Percentiles rank a stretch among this genome's conserved stretches.
Evolutionary conservation across 108 stramenopile genomes (phyloP).

Genomic region (Phaeodactylum tricornutum): DNA sequence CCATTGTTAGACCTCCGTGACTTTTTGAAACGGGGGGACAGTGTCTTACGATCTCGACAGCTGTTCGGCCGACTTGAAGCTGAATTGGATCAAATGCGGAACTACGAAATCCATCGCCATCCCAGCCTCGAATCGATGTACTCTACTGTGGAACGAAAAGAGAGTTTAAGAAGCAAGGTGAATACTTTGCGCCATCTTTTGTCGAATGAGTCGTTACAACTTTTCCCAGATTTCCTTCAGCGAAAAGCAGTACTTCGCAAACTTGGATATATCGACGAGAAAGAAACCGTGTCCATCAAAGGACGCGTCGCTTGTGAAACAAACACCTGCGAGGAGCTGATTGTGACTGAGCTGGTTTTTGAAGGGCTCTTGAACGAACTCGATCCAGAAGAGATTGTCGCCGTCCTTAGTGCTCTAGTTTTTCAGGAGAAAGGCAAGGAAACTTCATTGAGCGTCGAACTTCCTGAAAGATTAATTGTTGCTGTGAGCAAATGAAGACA

Average conservation of each 20-base stretch:
- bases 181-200: conserved; percentile 52
- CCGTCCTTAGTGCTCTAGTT: conserved; percentile 84
- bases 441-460: conserved; percentile 46
- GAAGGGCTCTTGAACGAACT: conserved; percentile 90
- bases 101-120: conserved; percentile 51
- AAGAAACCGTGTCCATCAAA: conserved; percentile 85
- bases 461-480: conserved; percentile 58
- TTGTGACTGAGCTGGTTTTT: conserved; percentile 96
- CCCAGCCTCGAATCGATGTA: conserved; percentile 59
- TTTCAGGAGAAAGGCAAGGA: conserved; percentile 86
- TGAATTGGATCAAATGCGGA: conserved; percentile 25
- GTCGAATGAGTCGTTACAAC: conserved; percentile 77
- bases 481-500: conserved; percentile 62
- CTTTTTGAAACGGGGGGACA: conserved; percentile 52
- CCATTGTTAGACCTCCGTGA: conserved; percentile 42
- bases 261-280: conserved; percentile 82
- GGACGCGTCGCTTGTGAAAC: conserved; percentile 63
- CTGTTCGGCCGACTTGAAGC: conserved; percentile 26
- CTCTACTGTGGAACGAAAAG: conserved; percentile 43
- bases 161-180: conserved; percentile 44
- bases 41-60: conserved; percentile 45
- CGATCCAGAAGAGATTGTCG: conserved; percentile 91
- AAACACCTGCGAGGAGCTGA: conserved; percentile 49
- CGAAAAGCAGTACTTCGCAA: conserved; percentile 72
- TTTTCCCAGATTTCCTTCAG: conserved; percentile 94